phyloP scores from a whole-genome alignment of 2,329 filamentous ascomycete genomes.

The Colletotrichum musicola region DNA sequence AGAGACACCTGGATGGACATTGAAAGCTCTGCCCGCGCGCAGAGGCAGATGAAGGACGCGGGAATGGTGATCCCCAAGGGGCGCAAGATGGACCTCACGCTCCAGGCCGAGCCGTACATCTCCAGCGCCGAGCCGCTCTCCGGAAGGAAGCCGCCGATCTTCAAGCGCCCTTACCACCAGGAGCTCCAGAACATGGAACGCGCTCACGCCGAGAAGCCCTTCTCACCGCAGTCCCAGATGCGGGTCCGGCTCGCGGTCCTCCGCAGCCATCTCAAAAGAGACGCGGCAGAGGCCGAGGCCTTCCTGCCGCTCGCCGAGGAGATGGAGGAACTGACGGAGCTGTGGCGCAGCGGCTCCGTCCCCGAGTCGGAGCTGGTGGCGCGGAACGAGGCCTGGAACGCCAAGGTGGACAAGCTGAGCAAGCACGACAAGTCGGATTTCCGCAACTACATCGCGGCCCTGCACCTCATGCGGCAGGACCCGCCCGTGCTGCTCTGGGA shows the following conservation, averaged over 20 bases:
- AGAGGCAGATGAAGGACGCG: constrained; percentile 60
- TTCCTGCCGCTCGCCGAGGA: constrained; percentile 51
- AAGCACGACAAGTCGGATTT: constrained; percentile 53
- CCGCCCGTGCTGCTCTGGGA: constrained; percentile 75
- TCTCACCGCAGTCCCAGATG: background rate
- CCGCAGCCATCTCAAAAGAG: constrained; percentile 45
- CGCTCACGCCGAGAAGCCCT: background rate
- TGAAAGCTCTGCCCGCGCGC: constrained; percentile 54
- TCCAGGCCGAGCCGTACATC: constrained; percentile 43
- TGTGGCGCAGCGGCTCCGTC: constrained; percentile 41
- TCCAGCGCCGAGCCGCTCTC: constrained; percentile 43
- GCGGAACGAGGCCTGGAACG: constrained; percentile 51
- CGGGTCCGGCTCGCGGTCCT: constrained; percentile 45
- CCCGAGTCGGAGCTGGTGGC: constrained; percentile 44
- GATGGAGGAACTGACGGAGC: constrained; percentile 44
- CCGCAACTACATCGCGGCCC: constrained; percentile 63
- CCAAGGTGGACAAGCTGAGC: constrained; percentile 48
- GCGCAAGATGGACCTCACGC: constrained; percentile 54
- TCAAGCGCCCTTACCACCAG: constrained; percentile 56
- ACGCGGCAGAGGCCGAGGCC: constrained; percentile 38
- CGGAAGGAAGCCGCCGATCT: constrained; percentile 44
- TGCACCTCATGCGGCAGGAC: constrained; percentile 61
- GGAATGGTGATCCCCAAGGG: constrained; percentile 59
- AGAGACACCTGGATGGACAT: constrained; percentile 64
- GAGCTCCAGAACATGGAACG: constrained; percentile 56